Conservation (phyloP, 805 yeast species). For the Starmerella apis region DNA sequence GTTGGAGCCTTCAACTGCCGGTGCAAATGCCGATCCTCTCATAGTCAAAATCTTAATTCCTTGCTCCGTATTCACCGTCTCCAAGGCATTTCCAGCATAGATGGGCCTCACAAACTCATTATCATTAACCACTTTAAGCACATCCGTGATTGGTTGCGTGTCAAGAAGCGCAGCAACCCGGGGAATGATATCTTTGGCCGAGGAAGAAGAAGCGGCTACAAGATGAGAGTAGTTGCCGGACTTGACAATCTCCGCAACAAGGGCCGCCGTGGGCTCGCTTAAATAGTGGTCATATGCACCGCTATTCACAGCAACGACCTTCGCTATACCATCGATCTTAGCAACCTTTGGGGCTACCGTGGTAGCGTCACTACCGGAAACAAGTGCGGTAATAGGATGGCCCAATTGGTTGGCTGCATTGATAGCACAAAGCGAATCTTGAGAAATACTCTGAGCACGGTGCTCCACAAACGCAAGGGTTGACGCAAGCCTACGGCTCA, state of each 20-base stretch:
- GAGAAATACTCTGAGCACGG: constrained; percentile 43
- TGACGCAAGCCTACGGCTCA: constrained; percentile 36
- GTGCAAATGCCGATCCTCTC: constrained; percentile 70
- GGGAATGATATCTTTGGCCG: constrained; percentile 79
- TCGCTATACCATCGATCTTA: constrained; percentile 44
- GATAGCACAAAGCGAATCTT: constrained; percentile 61
- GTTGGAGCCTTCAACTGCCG: constrained; percentile 35
- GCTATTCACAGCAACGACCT: constrained; percentile 48
- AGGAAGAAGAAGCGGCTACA: constrained; percentile 70
- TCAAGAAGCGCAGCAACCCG: constrained; percentile 77
- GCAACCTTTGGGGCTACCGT: constrained; percentile 43
- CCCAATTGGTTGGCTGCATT: constrained; percentile 63
- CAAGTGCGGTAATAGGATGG: constrained; percentile 70
- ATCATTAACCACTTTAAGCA: constrained; percentile 53
- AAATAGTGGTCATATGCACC: constrained; percentile 50
- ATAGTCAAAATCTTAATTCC: constrained; percentile 59
- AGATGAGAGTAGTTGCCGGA: constrained; percentile 51
- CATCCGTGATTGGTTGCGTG: constrained; percentile 78
- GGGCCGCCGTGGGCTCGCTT: constrained; percentile 75
- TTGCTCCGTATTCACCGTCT: constrained; percentile 68
- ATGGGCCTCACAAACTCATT: constrained; percentile 84
- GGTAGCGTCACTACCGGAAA: constrained; percentile 55
- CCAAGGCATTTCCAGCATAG: constrained; percentile 88
- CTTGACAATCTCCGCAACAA: constrained; percentile 42
- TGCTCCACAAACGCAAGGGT: constrained; percentile 71